Evolutionary conservation across 2,329 filamentous ascomycete species (phyloP).

Genomic region (Cladorrhinum sp.): DNA sequence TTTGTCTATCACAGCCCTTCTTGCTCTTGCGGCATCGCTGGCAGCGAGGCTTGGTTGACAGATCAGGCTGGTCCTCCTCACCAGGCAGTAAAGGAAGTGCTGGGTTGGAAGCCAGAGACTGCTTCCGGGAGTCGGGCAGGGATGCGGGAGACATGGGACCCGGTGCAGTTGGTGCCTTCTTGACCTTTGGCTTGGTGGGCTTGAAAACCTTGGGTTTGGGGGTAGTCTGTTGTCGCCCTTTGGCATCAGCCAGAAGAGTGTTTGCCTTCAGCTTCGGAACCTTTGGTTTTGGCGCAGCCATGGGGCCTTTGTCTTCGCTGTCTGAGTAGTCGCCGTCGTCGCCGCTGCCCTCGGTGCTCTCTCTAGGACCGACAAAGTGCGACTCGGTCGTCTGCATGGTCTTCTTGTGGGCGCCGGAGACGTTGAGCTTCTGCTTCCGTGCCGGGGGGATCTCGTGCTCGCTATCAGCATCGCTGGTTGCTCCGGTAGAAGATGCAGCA

Average conservation of each 20-base stretch:
- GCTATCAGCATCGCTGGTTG: slow-evolving; percentile 74
- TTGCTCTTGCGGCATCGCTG: slow-evolving; percentile 99
- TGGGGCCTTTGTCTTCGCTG: slow-evolving; percentile 37
- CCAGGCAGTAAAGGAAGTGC: slow-evolving; percentile 54
- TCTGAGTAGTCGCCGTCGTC: slow-evolving; percentile 57
- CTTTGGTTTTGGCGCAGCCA: slow-evolving; percentile 42
- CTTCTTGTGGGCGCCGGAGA: slow-evolving; percentile 41
- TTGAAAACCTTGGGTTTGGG: slow-evolving; percentile 46
- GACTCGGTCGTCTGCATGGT: slow-evolving; percentile 52
- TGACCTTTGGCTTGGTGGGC: slow-evolving; percentile 45
- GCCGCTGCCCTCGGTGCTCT: slow-evolving; percentile 48
- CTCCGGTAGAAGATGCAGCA: slow-evolving; percentile 77
- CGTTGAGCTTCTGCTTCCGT: slow-evolving; percentile 56
- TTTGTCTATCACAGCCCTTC: slow-evolving; percentile 96
- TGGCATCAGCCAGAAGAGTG: slow-evolving; percentile 33
- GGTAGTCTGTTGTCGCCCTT: slow-evolving; percentile 38
- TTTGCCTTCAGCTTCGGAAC: slow-evolving; percentile 35
- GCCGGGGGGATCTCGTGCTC: slow-evolving; percentile 60
- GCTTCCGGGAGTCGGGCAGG: slow-evolving; percentile 71
- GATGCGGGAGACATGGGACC: slow-evolving; percentile 63
- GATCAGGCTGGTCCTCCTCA: slow-evolving; percentile 86
- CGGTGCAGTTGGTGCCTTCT: slow-evolving; percentile 45
- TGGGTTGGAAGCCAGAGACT: slow-evolving; percentile 62
- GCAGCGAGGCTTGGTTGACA: slow-evolving; percentile 94
- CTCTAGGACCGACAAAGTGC: slow-evolving; percentile 46